These are phyloP conservation scores for Podospora fimiseda DNA, from an alignment of 495 filamentous ascomycete species.

Conservation along the genomic window DNA sequence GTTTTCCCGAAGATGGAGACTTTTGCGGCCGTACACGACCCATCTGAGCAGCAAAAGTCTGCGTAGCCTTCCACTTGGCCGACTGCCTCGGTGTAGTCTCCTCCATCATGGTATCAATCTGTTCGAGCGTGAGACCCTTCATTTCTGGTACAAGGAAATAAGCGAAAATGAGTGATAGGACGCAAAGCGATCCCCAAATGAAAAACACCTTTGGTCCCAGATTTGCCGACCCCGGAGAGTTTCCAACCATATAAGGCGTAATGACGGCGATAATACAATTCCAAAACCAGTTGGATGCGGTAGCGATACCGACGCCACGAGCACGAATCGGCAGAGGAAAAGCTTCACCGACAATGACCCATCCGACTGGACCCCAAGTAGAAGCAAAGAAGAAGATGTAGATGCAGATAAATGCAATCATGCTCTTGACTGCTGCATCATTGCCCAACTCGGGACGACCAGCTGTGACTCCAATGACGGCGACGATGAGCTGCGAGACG, in stretches of 20 bases:
- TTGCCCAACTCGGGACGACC: constrained; percentile 39
- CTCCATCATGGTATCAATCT: constrained; percentile 84
- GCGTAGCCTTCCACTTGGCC: constrained; percentile 59
- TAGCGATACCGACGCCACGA: constrained; percentile 71
- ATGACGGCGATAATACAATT: constrained; percentile 68
- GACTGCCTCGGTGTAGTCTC: constrained; percentile 63
- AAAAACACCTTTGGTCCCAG: constrained; percentile 70
- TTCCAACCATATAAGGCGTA: constrained; percentile 68
- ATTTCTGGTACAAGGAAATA: constrained; percentile 80
- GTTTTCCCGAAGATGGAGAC: not conserved
- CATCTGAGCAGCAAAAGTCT: constrained; percentile 55
- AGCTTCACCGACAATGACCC: constrained; percentile 81
- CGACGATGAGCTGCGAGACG: constrained; percentile 75
- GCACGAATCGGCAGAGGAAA: constrained; percentile 80
- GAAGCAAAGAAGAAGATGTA: constrained; percentile 78
- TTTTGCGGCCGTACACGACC: constrained; percentile 15
- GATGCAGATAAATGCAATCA: constrained; percentile 73
- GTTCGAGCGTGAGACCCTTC: constrained; percentile 80
- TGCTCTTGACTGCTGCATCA: constrained; percentile 54
- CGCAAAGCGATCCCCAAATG: constrained; percentile 65
- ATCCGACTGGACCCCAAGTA: constrained; percentile 71
- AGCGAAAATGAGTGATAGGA: constrained; percentile 56
- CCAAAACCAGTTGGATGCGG: constrained; percentile 83
- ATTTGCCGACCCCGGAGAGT: constrained; percentile 59
- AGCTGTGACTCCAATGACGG: constrained; percentile 59